Conservation (phyloP, 352 stramenopile genomes). For the Aphanomyces euteiches region DNA sequence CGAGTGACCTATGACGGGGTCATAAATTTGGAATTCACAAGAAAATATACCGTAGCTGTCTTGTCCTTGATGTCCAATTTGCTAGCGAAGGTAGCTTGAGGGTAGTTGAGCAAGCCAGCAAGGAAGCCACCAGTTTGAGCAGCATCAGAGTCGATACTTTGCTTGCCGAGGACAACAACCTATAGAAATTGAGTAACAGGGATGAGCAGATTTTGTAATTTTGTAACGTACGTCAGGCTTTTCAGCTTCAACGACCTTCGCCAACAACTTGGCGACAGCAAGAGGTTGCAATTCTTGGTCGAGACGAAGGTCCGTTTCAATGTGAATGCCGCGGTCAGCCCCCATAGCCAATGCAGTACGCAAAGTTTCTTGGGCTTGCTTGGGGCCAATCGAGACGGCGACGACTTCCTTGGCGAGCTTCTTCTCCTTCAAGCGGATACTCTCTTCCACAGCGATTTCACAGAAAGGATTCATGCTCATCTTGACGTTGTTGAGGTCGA, state of each 20-base stretch:
- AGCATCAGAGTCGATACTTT: conserved; percentile 88
- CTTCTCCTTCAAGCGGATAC: conserved; percentile 97
- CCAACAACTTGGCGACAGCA: conserved; percentile 95
- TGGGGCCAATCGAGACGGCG: conserved; percentile 96
- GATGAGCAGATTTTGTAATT: not conserved
- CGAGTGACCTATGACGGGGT: conserved; percentile 67
- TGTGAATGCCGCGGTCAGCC: conserved; percentile 95
- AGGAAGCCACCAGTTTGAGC: conserved; percentile 92
- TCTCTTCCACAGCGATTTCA: conserved; percentile 97
- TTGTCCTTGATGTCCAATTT: conserved; percentile 76
- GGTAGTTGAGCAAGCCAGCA: conserved; percentile 94
- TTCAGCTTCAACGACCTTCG: conserved; percentile 93
- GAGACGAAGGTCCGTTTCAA: conserved; percentile 93
- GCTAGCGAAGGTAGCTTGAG: conserved; percentile 97
- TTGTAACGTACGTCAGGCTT: conserved; percentile 51
- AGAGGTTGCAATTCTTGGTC: conserved; percentile 98
- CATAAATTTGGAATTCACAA: not conserved
- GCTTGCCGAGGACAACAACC: conserved; percentile 97
- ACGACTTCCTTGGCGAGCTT: conserved; percentile 94
- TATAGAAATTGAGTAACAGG: not conserved
- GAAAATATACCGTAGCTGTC: conserved; percentile 36
- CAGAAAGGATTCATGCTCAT: conserved; percentile 99
- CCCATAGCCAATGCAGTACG: conserved; percentile 93
- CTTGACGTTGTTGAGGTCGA: conserved; percentile 99
- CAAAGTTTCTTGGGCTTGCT: conserved; percentile 95